Base-by-base conservation (phyloP, 2,329 filamentous ascomycete species). In the Stenocarpella maydis region DNA sequence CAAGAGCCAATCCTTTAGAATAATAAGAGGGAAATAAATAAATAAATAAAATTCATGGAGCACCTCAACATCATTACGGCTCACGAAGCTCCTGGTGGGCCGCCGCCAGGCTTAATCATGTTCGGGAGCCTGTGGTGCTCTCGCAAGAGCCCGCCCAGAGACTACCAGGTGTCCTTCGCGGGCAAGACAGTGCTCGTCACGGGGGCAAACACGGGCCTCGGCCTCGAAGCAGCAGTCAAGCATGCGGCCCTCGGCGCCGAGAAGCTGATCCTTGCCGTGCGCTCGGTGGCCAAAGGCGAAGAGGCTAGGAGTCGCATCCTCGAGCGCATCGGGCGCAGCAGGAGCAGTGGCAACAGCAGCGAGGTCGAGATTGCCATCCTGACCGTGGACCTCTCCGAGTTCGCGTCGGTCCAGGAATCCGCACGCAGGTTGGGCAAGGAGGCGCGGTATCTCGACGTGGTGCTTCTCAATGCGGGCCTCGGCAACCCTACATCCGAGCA, bases 401-500 rank as follows among this genome's bases (percentile, higher is more conserved):
- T 82, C 70, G 77, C 78, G 2, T 83, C 80, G 1, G 76, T 85
- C 28, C 71, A 74, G 28, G 73, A 73, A 7, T 84, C 85, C 68
- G 60, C 39, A 14, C 19, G 24, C 26, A 9, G 3, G 4, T 12
- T 69, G 12, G 4, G 17, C 15, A 15, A 14, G 12, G 41, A 58
- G 28, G 60, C 43, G 7, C 28, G 9, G 28, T n/a, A 49, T 5
- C 50, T 69, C 3, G 50, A 69, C 39, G 26, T 69, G 5, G 67
- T 41, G 15, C 58, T 65, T 1, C 60, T 69, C 37, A 65, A 75
- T 64, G 75, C 72, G 21, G 82, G 82, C 3, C 83, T 84, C 4
- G 85, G 84, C 72, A 65, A 85, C 61, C 70, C 81, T 21, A 81
- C 82, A 19, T 82, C 71, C 75, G 61, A 71, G 61, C 68, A 69